These are phyloP conservation scores for Nitzschia sp. DNA, from an alignment of 108 stramenopile species.

Conservation along the genomic window DNA sequence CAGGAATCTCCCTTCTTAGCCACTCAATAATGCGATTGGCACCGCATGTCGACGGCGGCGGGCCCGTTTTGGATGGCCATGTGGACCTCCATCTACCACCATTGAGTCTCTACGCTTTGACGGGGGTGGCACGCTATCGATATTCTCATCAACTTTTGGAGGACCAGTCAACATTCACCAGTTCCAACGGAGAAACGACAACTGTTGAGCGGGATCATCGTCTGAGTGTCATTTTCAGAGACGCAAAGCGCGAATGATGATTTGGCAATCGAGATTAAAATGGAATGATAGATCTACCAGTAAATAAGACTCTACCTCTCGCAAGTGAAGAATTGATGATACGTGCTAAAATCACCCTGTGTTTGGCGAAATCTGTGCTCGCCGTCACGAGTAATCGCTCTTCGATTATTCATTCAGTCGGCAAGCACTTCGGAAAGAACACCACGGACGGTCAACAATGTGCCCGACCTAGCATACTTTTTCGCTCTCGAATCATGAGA, in stretches of 20 bases:
- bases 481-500: no score
- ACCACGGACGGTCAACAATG: no score
- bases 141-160: slow-evolving; percentile 77
- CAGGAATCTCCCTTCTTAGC: slow-evolving; percentile 81
- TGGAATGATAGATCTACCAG: no score
- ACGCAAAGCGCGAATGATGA: slow-evolving; percentile 45
- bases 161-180: slow-evolving; percentile 45
- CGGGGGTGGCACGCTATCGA: slow-evolving; percentile 62
- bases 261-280: no score
- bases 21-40: slow-evolving; percentile 71
- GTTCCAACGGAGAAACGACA: slow-evolving; percentile 22
- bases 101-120: slow-evolving; percentile 69
- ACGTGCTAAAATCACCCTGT: no score
- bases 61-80: slow-evolving; percentile 20
- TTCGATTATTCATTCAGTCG: no score
- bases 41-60: slow-evolving; percentile 34
- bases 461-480: no score
- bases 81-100: slow-evolving; percentile 79
- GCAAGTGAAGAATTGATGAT: no score
- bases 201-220: slow-evolving; percentile 58
- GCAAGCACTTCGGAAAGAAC: no score
- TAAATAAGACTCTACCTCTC: no score
- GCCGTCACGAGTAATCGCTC: no score
- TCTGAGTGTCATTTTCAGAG: slow-evolving; percentile 80
- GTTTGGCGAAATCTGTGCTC: no score